phyloP scores from a whole-genome alignment of 495 filamentous ascomycete species.

The Lophium mytilinum region DNA sequence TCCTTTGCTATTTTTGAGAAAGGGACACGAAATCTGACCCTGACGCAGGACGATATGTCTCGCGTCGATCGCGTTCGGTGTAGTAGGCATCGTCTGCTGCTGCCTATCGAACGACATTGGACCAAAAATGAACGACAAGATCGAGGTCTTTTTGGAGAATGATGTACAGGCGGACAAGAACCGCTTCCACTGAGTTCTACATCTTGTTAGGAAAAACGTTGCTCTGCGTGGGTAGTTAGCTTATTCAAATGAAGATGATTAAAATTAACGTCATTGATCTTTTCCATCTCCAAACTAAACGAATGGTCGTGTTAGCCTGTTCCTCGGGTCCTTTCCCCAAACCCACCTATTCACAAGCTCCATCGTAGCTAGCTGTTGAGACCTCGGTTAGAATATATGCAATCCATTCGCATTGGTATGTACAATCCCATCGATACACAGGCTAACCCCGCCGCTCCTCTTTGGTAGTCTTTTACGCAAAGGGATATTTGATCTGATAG shows the following conservation, averaged over 20 bases:
- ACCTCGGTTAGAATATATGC: neutral
- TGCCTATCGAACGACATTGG: slow-evolving; percentile 25
- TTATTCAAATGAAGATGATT: too few species aligned
- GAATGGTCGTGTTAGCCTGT: too few species aligned
- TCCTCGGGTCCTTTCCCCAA: too few species aligned
- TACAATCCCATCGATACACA: neutral
- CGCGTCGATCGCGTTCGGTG: slow-evolving; percentile 21
- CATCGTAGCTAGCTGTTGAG: too few species aligned
- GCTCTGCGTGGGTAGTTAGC: too few species aligned
- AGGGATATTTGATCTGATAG: neutral
- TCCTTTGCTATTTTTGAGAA: neutral
- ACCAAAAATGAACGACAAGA: slow-evolving; percentile 31
- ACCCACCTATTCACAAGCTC: too few species aligned
- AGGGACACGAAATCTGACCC: neutral
- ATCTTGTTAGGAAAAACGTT: too few species aligned
- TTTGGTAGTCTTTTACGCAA: neutral
- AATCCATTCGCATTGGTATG: neutral
- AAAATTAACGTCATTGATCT: too few species aligned
- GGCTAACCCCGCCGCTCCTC: neutral
- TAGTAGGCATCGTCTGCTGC: slow-evolving; percentile 25
- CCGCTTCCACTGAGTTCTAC: slow-evolving; percentile 20
- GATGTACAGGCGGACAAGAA: slow-evolving; percentile 28
- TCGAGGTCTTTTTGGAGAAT: slow-evolving; percentile 32
- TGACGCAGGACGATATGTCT: neutral
- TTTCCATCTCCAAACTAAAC: too few species aligned